Conservation (phyloP, 2,329 filamentous ascomycete genomes). For the Gremmenia infestans region DNA sequence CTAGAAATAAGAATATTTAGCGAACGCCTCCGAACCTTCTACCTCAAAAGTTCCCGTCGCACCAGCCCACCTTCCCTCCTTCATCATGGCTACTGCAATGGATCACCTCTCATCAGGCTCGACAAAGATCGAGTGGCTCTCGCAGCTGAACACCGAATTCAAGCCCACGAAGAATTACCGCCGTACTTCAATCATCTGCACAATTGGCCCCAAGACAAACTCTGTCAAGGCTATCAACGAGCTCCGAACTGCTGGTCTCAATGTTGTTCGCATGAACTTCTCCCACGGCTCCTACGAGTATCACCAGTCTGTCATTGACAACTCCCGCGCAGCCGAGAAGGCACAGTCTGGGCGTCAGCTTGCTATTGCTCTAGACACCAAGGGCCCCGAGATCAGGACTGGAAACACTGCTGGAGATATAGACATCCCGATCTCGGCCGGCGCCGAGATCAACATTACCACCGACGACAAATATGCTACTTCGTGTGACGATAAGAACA, state of each 20-base stretch:
- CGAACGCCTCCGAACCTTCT: no score
- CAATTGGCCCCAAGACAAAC: constrained; percentile 99
- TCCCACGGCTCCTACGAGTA: constrained; percentile 93
- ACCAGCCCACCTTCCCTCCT: not conserved
- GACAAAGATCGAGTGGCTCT: constrained; percentile 61
- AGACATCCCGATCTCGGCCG: constrained; percentile 77
- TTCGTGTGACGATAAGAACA: constrained; percentile 81
- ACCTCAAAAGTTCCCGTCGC: not conserved
- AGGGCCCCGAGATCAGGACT: constrained; percentile 84
- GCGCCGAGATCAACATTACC: constrained; percentile 88
- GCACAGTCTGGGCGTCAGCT: constrained; percentile 75
- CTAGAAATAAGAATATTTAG: not conserved
- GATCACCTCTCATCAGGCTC: constrained; percentile 81
- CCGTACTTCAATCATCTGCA: constrained; percentile 97
- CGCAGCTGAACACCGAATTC: constrained; percentile 80
- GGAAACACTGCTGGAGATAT: constrained; percentile 66
- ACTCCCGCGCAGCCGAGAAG: constrained; percentile 82
- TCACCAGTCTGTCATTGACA: constrained; percentile 97
- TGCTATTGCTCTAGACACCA: constrained; percentile 85
- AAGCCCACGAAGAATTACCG: constrained; percentile 83
- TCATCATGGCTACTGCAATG: constrained; percentile 57
- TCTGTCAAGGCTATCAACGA: constrained; percentile 94
- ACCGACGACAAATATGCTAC: constrained; percentile 91
- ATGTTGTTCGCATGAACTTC: constrained; percentile 99
- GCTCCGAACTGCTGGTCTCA: constrained; percentile 85